These are phyloP conservation scores for Zopfochytrium polystomum DNA, from an alignment of 371 early-diverging fungal genomes.

Conservation along the genomic window DNA sequence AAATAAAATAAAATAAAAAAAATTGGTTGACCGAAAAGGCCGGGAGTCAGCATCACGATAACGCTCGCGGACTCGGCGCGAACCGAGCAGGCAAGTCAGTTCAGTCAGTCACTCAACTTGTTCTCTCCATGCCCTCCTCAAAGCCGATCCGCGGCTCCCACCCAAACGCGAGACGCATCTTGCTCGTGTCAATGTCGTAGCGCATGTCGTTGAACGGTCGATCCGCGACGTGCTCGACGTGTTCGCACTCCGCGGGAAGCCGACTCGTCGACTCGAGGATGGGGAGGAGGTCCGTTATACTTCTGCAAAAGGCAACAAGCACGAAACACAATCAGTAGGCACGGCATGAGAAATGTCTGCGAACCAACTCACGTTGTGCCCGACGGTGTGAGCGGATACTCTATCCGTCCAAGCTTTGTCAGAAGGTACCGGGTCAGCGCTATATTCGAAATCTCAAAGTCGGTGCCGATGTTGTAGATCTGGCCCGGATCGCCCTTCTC, in stretches of 20 bases:
- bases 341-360: neutral
- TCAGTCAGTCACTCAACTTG: conserved; percentile 48
- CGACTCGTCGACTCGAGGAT: neutral
- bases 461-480: conserved; percentile 81
- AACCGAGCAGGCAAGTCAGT: neutral
- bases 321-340: too few relatives aligned
- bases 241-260: conserved; percentile 22
- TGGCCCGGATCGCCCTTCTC: conserved; percentile 65
- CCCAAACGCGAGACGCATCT: conserved; percentile 60
- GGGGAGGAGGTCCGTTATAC: neutral
- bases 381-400: neutral
- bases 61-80: neutral
- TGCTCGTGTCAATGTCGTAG: conserved; percentile 76
- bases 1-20: neutral
- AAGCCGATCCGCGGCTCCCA: conserved; percentile 69
- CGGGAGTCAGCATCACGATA: neutral
- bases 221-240: conserved; percentile 70
- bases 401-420: conserved; percentile 15
- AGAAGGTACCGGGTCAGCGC: conserved; percentile 66
- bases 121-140: conserved; percentile 65
- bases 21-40: neutral
- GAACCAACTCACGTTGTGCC: neutral
- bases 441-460: conserved; percentile 71
- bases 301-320: neutral
- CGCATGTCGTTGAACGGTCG: conserved; percentile 78